Evolutionary conservation across 1,284 basidiomycete genomes (phyloP), one percentile per base, ranked within the genome.

Genomic region (Naganishia sp.): DNA sequence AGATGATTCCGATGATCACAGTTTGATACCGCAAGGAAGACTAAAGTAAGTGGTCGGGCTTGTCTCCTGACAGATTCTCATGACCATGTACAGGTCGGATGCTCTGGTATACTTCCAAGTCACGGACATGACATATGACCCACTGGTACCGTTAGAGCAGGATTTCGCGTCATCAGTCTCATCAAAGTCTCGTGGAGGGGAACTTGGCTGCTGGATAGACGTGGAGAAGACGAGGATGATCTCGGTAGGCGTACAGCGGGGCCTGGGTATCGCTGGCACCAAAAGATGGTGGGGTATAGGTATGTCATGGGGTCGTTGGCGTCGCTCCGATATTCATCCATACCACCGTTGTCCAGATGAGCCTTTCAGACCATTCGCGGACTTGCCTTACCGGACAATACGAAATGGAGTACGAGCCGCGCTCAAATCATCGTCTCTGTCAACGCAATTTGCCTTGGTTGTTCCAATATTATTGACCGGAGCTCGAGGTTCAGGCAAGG

Each of bases 141-240:
- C 78, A 0, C 73, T 80, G 23, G 70, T 76, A 1, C 72, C 77
- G 0, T 70, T 76, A 10, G 78, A 79, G 58, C 75, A 79, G 28
- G 79, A 80, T 68, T 80, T 80, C 63, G 63, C 72, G 75, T 86
- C 28, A 70, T 85, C 43, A 41, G 68, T 68, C 51, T 79, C 71
- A 21, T 77, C 73, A 28, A 78, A 74, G 72, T 75, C 75, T 15
- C 70, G 79, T 46, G 75, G 78, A 9, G 90, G 90, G 9, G 86
- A 91, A 74, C 76, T 94, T 7, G 95, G 95, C 0, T 95, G 90
- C 73, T 90, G 90, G 84, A 83, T 95, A 15, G 91, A 97, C 73
- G 81, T 87, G 0, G 76, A 82, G 1, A 74, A 83, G 6, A 94
- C 93, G 41, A 86, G 88, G 66, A 85, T 96, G 73, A 76, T 90